phyloP scores from a whole-genome alignment of 495 filamentous ascomycete species.

The Podospora pseudoanserina region DNA sequence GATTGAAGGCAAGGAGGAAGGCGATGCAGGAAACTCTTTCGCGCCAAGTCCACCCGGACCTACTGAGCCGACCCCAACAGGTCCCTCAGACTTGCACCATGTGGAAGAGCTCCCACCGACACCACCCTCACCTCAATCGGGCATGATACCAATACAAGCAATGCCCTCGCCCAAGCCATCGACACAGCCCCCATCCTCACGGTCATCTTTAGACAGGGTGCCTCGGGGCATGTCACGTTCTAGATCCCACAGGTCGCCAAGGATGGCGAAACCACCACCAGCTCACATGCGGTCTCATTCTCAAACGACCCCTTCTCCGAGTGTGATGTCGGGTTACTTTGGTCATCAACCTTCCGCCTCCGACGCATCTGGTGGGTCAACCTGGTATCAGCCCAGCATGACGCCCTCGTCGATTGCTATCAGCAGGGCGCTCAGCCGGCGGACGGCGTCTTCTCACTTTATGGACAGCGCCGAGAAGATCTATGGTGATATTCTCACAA shows the following conservation, averaged over 20 bases:
- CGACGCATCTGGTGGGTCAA: background rate
- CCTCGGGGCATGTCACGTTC: background rate
- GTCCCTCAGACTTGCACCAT: background rate
- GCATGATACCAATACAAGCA: background rate
- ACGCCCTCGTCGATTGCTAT: background rate
- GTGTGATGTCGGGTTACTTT: background rate
- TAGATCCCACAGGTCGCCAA: background rate
- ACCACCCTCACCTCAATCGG: background rate
- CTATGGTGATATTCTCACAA: slow-evolving; percentile 14
- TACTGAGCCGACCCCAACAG: background rate
- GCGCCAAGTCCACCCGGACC: background rate
- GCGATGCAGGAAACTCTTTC: background rate
- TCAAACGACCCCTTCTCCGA: background rate
- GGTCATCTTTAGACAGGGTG: background rate
- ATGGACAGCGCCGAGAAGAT: slow-evolving; percentile 13
- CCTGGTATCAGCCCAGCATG: background rate
- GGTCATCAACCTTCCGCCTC: background rate
- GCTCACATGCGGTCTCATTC: background rate
- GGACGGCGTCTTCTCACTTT: slow-evolving; percentile 13
- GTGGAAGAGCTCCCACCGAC: background rate
- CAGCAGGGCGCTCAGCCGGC: background rate
- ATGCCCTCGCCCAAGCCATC: background rate
- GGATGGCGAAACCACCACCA: background rate
- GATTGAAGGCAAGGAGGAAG: background rate
- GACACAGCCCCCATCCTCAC: background rate